Base-by-base conservation (phyloP, 1,284 basidiomycete genomes). In the Megacollybia platyphylla region DNA sequence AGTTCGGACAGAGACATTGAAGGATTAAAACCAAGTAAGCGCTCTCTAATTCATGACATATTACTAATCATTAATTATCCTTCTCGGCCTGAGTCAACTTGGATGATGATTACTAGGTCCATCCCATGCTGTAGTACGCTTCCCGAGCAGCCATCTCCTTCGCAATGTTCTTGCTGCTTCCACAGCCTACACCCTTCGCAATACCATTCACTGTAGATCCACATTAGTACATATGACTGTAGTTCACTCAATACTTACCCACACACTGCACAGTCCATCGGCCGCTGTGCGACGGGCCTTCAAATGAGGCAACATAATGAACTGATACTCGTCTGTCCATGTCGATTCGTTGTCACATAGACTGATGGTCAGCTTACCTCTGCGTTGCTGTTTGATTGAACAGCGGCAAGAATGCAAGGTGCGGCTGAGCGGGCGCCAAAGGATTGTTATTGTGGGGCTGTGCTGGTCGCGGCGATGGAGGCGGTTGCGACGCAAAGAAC, bases 131-230 rank as follows among this genome's bases (percentile, higher is more conserved):
- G 51, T 73, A 70, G 58, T 73, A 82, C 4, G 82, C 82, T 50
- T 74, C 63, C 46, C 71, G 66, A 13, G 81, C 81, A 0, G 82
- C 82, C 45, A 78, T 76, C 52, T 86, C 81, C 55, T 83, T 85
- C 5, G 82, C 82, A 3, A 72, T 58, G 53, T 84, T 80, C 57
- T 85, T 85, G 56, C 65, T 79, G 39, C 64, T 59, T 27, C 78
- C 79, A 11, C 53, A 57, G 2, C 82, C 82, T 41, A 63, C 57
- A 3, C 82, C 82, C 53, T 76, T 80, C 51, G 65, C 60, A 46
- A 81, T 72, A 1, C 78, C 79, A 50, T 83, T 78, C 40, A 82
- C 82, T 85, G n/a, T 39, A 41, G 37, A 15, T 37, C 15, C 15
- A 15, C 15, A 15, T 15, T 15, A 15, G 15, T 20, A 36, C 15